Evolutionary conservation across 768 basidiomycete species (phyloP).

Genomic region (Hericium alpestre): DNA sequence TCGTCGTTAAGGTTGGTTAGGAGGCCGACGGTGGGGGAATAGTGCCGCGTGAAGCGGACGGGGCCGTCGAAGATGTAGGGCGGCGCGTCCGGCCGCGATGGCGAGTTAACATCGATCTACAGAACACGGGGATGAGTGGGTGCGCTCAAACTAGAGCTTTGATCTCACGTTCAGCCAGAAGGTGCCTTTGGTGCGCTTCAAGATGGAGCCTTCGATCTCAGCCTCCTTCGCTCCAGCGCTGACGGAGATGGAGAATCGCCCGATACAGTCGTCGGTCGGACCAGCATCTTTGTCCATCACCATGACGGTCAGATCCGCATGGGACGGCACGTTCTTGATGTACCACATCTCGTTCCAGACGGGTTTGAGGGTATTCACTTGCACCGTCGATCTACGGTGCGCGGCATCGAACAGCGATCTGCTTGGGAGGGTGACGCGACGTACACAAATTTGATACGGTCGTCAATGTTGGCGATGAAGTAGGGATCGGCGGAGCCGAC

Average conservation of each 20-base stretch:
- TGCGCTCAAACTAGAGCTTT: background rate
- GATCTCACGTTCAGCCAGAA: constrained; percentile 58
- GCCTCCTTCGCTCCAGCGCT: constrained; percentile 50
- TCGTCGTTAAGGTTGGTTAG: constrained; percentile 51
- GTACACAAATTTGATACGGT: constrained; percentile 52
- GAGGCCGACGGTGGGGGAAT: constrained; percentile 57
- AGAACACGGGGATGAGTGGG: background rate
- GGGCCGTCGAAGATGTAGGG: constrained; percentile 69
- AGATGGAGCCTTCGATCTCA: constrained; percentile 45
- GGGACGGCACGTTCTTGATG: constrained; percentile 59
- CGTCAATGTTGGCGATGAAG: constrained; percentile 58
- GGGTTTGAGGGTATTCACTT: constrained; percentile 43
- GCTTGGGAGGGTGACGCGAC: constrained; percentile 16
- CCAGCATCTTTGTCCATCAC: constrained; percentile 64
- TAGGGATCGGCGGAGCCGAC: constrained; percentile 58
- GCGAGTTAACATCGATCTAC: constrained; percentile 48
- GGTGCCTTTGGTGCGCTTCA: constrained; percentile 42
- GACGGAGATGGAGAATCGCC: constrained; percentile 46
- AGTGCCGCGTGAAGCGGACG: constrained; percentile 59
- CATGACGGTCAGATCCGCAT: constrained; percentile 47
- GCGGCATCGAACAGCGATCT: background rate
- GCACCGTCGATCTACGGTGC: constrained; percentile 49
- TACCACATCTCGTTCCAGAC: constrained; percentile 73
- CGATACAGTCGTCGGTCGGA: constrained; percentile 51
- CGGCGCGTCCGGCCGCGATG: constrained; percentile 27